Conservation (phyloP, 2,329 filamentous ascomycete genomes). For the Bretziella fagacearum region DNA sequence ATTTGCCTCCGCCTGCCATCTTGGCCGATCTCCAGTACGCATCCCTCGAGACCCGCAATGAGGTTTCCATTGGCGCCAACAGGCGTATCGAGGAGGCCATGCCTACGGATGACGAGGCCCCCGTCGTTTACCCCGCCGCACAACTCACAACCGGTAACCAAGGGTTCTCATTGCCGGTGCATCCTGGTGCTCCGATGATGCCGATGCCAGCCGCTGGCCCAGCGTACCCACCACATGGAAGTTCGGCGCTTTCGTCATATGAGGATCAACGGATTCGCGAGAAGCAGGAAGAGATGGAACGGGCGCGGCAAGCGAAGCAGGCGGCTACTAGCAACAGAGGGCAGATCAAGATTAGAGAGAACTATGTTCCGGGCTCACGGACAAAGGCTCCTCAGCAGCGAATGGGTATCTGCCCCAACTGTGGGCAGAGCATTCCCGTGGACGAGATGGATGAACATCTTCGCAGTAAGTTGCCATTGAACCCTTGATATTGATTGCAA, state of each 20-base stretch:
- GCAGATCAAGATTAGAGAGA: slow-evolving; percentile 81
- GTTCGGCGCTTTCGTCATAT: slow-evolving; percentile 22
- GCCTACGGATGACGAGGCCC: slow-evolving; percentile 50
- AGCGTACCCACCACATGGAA: neutral
- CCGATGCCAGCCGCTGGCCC: slow-evolving; percentile 23
- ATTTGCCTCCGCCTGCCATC: slow-evolving; percentile 76
- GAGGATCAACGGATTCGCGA: slow-evolving; percentile 48
- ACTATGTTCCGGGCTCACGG: slow-evolving; percentile 73
- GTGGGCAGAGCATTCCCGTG: slow-evolving; percentile 73
- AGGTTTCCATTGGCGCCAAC: slow-evolving; percentile 65
- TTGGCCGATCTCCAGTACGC: slow-evolving; percentile 86
- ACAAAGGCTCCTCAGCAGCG: slow-evolving; percentile 35
- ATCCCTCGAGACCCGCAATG: slow-evolving; percentile 86
- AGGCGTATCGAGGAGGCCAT: slow-evolving; percentile 89
- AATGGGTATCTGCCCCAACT: slow-evolving; percentile 77
- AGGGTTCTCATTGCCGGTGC: slow-evolving; percentile 28
- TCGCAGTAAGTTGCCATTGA: slow-evolving; percentile 43
- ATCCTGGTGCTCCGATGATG: slow-evolving; percentile 25
- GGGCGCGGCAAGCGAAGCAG: slow-evolving; percentile 48
- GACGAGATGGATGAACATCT: slow-evolving; percentile 85
- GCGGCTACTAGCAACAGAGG: slow-evolving; percentile 55
- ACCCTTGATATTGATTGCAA: neutral
- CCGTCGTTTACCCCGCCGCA: slow-evolving; percentile 18
- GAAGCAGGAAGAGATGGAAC: slow-evolving; percentile 39
- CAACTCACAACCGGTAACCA: slow-evolving; percentile 24